Evolutionary conservation across 495 filamentous ascomycete genomes (phyloP).

Genomic region (Filosporella fistucella): DNA sequence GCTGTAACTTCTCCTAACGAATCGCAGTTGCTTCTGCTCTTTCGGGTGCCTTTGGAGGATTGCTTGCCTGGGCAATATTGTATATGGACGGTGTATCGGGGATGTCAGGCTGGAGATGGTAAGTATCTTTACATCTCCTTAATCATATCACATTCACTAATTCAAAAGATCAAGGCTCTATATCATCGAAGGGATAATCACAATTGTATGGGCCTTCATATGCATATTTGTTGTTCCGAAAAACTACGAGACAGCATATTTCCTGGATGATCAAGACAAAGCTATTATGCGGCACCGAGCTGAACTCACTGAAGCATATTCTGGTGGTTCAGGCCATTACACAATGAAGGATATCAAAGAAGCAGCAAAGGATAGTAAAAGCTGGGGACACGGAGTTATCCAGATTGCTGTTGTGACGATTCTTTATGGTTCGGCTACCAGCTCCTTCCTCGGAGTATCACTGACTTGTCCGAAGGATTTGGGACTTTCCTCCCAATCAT

Average conservation of each 20-base stretch:
- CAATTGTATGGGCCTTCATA: background rate
- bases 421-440: background rate
- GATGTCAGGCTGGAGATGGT: too few relatives aligned
- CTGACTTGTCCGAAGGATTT: too few relatives aligned
- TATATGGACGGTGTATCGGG: too few relatives aligned
- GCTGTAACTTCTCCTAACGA: too few relatives aligned
- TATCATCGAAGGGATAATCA: constrained; percentile 5
- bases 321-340: background rate
- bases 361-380: background rate
- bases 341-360: constrained; percentile 1
- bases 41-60: too few relatives aligned
- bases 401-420: background rate
- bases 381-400: background rate
- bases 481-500: too few relatives aligned
- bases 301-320: background rate
- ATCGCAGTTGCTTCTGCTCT: too few relatives aligned
- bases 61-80: too few relatives aligned
- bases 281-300: background rate
- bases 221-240: background rate
- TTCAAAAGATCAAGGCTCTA: background rate
- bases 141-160: too few relatives aligned
- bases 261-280: constrained; percentile 1
- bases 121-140: too few relatives aligned
- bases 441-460: background rate
- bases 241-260: background rate